phyloP scores from a whole-genome alignment of 371 early-diverging fungal genomes.

The Nematocida ausubeli region DNA sequence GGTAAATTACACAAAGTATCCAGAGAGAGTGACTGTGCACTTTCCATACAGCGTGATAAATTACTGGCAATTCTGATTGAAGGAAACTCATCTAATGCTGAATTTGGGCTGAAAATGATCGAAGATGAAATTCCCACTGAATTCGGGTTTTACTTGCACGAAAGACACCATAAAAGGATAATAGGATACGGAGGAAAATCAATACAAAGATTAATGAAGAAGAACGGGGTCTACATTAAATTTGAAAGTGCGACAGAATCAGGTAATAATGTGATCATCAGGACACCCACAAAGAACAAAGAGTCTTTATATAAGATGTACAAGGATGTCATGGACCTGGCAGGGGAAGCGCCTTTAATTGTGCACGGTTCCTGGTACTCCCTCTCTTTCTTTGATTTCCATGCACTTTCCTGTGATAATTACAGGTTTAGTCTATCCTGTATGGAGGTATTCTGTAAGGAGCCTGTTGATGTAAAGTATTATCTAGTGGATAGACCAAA shows the following conservation, averaged over 20 bases:
- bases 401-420: slow-evolving; percentile 19
- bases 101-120: slow-evolving; percentile 48
- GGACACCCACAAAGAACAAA: slow-evolving; percentile 64
- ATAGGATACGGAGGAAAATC: slow-evolving; percentile 86
- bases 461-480: slow-evolving; percentile 31
- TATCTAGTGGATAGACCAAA: not conserved
- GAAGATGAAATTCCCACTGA: slow-evolving; percentile 61
- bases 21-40: slow-evolving; percentile 72
- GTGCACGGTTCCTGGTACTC: slow-evolving; percentile 3
- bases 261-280: slow-evolving; percentile 63
- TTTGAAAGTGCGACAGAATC: slow-evolving; percentile 68
- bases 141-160: slow-evolving; percentile 74
- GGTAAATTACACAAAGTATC: slow-evolving; percentile 84
- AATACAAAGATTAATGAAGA: slow-evolving; percentile 86
- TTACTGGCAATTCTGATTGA: slow-evolving; percentile 29
- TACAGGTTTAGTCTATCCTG: slow-evolving; percentile 8
- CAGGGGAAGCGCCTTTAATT: slow-evolving; percentile 34
- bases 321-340: slow-evolving; percentile 59
- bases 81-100: slow-evolving; percentile 39
- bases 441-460: slow-evolving; percentile 30
- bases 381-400: slow-evolving; percentile 55
- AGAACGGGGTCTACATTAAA: slow-evolving; percentile 84
- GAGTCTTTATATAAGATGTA: slow-evolving; percentile 58
- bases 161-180: slow-evolving; percentile 80
- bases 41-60: slow-evolving; percentile 39